phyloP scores from a whole-genome alignment of 805 yeast genomes.

The Ogataea zsoltii region DNA sequence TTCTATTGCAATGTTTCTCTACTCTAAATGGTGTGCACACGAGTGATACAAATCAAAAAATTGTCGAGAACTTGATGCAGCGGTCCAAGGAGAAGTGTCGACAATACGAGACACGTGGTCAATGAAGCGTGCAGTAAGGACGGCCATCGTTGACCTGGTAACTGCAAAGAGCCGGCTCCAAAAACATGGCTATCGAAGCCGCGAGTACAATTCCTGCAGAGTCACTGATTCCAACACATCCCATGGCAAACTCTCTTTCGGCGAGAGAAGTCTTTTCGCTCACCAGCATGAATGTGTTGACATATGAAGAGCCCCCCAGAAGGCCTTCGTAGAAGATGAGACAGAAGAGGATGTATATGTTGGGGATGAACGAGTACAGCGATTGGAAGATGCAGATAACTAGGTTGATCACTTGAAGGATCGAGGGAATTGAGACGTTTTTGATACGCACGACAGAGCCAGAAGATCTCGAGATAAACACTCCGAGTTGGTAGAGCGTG shows the following conservation, averaged over 20 bases:
- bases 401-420: slow-evolving; percentile 68
- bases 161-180: slow-evolving; percentile 72
- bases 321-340: slow-evolving; percentile 85
- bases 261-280: slow-evolving; percentile 53
- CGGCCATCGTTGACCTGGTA: slow-evolving; percentile 72
- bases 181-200: slow-evolving; percentile 69
- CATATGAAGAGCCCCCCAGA: slow-evolving; percentile 88
- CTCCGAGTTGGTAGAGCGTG: slow-evolving; percentile 88
- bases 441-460: slow-evolving; percentile 61
- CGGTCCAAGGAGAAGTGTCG: slow-evolving; percentile 28
- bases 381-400: slow-evolving; percentile 64
- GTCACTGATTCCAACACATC: slow-evolving; percentile 82
- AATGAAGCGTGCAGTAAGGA: slow-evolving; percentile 68
- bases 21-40: slow-evolving; percentile 54
- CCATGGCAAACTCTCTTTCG: slow-evolving; percentile 77
- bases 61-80: slow-evolving; percentile 53
- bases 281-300: slow-evolving; percentile 81
- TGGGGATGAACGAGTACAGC: slow-evolving; percentile 52
- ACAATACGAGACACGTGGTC: slow-evolving; percentile 10
- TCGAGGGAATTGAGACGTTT: slow-evolving; percentile 59
- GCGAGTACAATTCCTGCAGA: slow-evolving; percentile 83
- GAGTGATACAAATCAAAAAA: slow-evolving; percentile 54
- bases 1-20: slow-evolving; percentile 62
- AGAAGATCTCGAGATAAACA: slow-evolving; percentile 86
- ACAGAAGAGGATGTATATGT: slow-evolving; percentile 59